These are phyloP conservation scores for Liquidambar formosana DNA, from an alignment of 164 flowering plant species.

Conservation along the genomic window DNA sequence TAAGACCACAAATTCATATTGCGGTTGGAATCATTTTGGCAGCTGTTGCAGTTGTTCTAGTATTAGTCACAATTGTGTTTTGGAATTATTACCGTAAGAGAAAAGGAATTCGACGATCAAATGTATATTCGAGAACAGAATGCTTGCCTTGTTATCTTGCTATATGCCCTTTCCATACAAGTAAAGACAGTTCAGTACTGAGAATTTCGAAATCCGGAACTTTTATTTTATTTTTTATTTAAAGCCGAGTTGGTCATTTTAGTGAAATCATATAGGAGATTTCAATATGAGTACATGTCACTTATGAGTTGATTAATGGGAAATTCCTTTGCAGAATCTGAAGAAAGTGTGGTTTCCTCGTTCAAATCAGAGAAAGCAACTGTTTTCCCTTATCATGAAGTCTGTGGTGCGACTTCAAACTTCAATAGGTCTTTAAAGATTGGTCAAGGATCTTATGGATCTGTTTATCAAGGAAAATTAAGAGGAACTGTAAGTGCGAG, in stretches of 20 bases:
- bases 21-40: conserved; percentile 14
- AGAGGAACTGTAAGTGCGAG: conserved; percentile 24
- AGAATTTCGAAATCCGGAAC: not conserved
- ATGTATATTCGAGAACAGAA: not conserved
- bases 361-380: conserved; percentile 22
- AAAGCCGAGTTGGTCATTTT: not conserved
- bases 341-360: conserved; percentile 11
- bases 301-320: not conserved
- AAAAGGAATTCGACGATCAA: conserved; percentile 7
- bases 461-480: conserved; percentile 33
- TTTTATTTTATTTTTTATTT: not conserved
- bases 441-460: conserved; percentile 43
- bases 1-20: conserved; percentile 12
- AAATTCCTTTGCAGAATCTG: conserved; percentile 18
- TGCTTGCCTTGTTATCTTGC: not conserved
- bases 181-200: conserved; percentile 1
- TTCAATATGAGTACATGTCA: not conserved
- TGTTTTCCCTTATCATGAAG: conserved; percentile 26
- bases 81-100: conserved; percentile 17
- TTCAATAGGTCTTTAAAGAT: conserved; percentile 25
- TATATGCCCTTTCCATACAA: not conserved
- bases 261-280: not conserved
- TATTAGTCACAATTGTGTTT: conserved; percentile 6
- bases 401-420: conserved; percentile 28
- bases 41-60: conserved; percentile 7